phyloP scores from a whole-genome alignment of 495 filamentous ascomycete species.

The Neurospora sp. region DNA sequence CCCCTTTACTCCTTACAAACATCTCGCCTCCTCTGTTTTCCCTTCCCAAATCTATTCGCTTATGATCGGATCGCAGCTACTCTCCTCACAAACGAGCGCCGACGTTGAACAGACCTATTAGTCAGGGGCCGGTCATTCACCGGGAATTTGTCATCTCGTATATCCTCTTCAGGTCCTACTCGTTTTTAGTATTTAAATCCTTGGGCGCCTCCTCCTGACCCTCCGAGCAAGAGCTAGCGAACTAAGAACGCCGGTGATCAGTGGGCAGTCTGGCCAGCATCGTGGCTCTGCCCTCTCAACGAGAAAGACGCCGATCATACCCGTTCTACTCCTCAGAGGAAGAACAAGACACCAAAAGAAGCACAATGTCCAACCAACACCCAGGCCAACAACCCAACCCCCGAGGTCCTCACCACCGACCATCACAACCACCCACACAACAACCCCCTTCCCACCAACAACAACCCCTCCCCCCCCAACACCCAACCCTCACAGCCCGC shows the following conservation, averaged over 20 bases:
- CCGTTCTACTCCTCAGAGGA: not conserved
- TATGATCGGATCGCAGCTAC: not conserved
- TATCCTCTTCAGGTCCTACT: not conserved
- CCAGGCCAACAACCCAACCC: constrained; percentile 1
- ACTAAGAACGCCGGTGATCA: not conserved
- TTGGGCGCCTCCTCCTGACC: not conserved
- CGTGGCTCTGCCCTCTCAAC: not conserved
- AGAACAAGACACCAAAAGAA: not conserved
- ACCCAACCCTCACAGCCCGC: constrained; percentile 14
- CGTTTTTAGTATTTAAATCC: not conserved
- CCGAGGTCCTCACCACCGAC: not conserved
- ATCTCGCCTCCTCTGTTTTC: not conserved
- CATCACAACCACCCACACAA: not conserved
- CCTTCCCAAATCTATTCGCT: not conserved
- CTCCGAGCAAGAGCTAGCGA: not conserved
- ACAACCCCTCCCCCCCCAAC: not conserved
- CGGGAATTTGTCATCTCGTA: not conserved
- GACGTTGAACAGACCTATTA: not conserved
- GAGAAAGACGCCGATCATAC: not conserved
- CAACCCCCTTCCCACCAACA: not conserved
- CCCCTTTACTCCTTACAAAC: not conserved
- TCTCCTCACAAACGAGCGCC: not conserved
- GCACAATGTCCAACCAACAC: not conserved
- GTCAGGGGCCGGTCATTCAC: not conserved
- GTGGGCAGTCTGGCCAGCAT: not conserved